phyloP scores from a whole-genome alignment of 495 filamentous ascomycete genomes.

The Daldinia decipiens region DNA sequence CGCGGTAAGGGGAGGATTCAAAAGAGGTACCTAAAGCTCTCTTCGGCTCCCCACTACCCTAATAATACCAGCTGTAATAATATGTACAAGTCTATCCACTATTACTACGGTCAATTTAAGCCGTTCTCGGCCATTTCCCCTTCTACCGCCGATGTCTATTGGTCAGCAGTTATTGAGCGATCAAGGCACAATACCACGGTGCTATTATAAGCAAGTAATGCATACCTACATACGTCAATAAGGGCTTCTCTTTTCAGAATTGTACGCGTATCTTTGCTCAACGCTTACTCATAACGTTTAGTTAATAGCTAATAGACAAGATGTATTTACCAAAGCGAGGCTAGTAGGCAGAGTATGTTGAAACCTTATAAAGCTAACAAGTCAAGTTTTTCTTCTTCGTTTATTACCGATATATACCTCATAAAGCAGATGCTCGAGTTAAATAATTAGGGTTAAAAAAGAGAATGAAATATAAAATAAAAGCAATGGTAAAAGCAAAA shows the following conservation, averaged over 20 bases:
- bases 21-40: constrained; percentile 41
- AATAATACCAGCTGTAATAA: too few species aligned
- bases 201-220: constrained; percentile 17
- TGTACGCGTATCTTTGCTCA: neutral
- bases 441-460: too few species aligned
- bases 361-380: neutral
- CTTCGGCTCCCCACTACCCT: constrained; percentile 12
- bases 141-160: constrained; percentile 14
- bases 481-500: neutral
- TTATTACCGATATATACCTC: neutral
- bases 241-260: neutral
- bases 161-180: constrained; percentile 8
- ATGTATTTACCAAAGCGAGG: neutral
- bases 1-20: constrained; percentile 25
- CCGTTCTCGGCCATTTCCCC: constrained; percentile 13
- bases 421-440: too few species aligned
- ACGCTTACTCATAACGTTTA: neutral
- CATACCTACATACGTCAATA: constrained; percentile 26
- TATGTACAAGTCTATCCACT: constrained; percentile 8
- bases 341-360: neutral
- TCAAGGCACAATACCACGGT: neutral
- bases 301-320: neutral
- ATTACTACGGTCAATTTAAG: constrained; percentile 12
- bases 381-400: neutral
- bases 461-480: neutral